Conservation (phyloP, 805 yeast species). For the Saturnispora hagleri region DNA sequence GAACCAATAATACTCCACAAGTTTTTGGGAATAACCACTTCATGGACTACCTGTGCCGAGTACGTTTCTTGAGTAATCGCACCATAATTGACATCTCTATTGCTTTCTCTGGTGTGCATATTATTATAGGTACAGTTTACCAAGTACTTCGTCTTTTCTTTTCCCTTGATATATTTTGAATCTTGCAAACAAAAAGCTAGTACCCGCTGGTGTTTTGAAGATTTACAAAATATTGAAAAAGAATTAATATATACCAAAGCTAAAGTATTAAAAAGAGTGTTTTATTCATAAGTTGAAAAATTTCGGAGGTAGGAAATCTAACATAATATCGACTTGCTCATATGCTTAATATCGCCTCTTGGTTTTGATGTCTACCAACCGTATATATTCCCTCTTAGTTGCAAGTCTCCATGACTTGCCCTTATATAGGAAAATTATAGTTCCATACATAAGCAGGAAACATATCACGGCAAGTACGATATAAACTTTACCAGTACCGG, state of each 20-base stretch:
- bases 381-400: slow-evolving; percentile 44
- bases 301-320: neutral
- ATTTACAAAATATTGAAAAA: no score
- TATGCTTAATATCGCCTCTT: slow-evolving; percentile 1
- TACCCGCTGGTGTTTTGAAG: neutral
- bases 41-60: slow-evolving; percentile 12
- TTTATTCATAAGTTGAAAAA: neutral
- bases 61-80: slow-evolving; percentile 8
- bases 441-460: slow-evolving; percentile 42
- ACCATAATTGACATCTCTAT: neutral
- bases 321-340: neutral
- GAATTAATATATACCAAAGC: neutral
- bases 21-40: slow-evolving; percentile 17
- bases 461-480: slow-evolving; percentile 53
- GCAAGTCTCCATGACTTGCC: slow-evolving; percentile 50
- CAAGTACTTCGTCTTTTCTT: neutral
- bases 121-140: neutral
- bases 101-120: neutral
- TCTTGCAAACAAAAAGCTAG: neutral
- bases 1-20: slow-evolving; percentile 22
- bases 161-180: neutral
- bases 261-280: neutral
- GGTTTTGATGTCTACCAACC: slow-evolving; percentile 31
- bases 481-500: slow-evolving; percentile 52
- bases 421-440: slow-evolving; percentile 47